These are phyloP conservation scores for Leishmania gerbilli DNA, from an alignment of 208 protist species.

Conservation along the genomic window DNA sequence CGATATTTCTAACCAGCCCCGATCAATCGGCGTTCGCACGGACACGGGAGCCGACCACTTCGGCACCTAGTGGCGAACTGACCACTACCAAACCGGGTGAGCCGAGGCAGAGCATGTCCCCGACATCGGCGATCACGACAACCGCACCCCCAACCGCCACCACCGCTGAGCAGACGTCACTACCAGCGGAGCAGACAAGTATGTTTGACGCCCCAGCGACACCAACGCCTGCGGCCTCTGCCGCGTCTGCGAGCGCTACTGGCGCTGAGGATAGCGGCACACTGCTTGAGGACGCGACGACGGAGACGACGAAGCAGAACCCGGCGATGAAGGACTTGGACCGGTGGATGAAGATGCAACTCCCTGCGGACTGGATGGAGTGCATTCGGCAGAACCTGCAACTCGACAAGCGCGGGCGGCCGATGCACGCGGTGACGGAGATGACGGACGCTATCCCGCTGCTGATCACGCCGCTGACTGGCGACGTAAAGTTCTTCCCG, in stretches of 20 bases:
- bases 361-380: constrained; percentile 21
- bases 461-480: constrained; percentile 43
- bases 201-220: too few species aligned
- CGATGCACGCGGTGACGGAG: constrained; percentile 11
- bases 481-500: constrained; percentile 37
- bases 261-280: background rate
- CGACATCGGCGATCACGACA: background rate
- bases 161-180: background rate
- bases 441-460: constrained; percentile 39
- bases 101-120: too few species aligned
- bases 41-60: background rate
- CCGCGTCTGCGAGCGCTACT: background rate
- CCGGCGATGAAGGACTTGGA: background rate
- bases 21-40: background rate
- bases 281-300: background rate
- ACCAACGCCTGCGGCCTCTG: background rate
- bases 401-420: constrained; percentile 14
- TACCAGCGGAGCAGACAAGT: too few species aligned
- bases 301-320: background rate
- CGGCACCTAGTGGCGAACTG: background rate
- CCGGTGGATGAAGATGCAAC: background rate
- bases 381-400: constrained; percentile 33
- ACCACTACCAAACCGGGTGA: background rate
- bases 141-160: background rate
- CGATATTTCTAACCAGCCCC: background rate